Evolutionary conservation across 805 yeast species (phyloP), one percentile per base, ranked within the genome.

Genomic region (Pichia paraexigua): DNA sequence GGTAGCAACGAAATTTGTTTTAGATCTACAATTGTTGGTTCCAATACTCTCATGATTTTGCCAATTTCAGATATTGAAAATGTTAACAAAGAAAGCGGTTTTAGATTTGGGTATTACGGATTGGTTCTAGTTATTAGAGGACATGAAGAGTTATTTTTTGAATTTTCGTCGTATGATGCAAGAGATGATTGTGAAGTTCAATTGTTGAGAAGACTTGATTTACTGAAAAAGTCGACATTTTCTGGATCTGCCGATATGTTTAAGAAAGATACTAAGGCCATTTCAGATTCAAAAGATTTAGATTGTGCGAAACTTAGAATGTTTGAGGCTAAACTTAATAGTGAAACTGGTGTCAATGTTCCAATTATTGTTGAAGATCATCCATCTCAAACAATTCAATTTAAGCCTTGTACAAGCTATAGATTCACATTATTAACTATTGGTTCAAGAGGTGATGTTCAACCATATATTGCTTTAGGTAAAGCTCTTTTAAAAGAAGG

Each of bases 361-460:
- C 94, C 94, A 0, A 72, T 87, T 13, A 75, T 86, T 24, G 66
- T 85, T 46, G 90, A 83, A 58, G 85, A 82, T 46, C 78, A 80
- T 46, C 87, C 87, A 0, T 49, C 59, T 17, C 53, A 57, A 15
- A 57, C 59, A 27, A 58, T 66, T 1, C 65, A 72, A 53, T 71
- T 74, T 45, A 77, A 79, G 0, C 86, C 95, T 0, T 62, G 73
- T 1, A 73, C 78, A 47, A 67, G 80, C 2, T 77, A 76, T 58
- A 76, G 75, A 28, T 77, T 91, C 60, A 83, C 86, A 0, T 69
- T 89, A 46, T 67, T 92, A 52, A 92, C 97, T 0, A 92, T 92
- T 60, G 98, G 98, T 0, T 89, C 97, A 0, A 75, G 98, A 53
- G 98, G 98, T 35, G 98, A 92, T 67, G 97, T 92, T 8, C 98